Base-by-base conservation (phyloP, 1,139 yeast species). In the Kodamaea anthophila region DNA sequence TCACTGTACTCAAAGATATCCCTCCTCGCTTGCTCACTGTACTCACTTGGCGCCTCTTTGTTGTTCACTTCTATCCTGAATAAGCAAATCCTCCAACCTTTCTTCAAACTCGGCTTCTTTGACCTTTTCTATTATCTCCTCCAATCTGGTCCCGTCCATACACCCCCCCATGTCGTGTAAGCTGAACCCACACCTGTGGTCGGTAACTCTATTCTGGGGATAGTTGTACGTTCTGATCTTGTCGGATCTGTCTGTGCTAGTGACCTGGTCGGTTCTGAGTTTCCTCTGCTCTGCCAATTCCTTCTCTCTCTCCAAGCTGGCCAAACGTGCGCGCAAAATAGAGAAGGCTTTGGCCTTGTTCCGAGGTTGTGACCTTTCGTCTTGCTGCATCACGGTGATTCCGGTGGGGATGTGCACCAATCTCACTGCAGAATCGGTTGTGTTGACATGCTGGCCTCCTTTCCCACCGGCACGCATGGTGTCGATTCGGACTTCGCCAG, bases 391-490 rank as follows among this genome's bases (percentile, higher is more conserved):
- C 3, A 91, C 96, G 9, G 77, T 79, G 25, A 86, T 77, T 3
- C 97, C 96, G 0, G 96, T 79, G 2, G 98, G 97, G 12, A 82
- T 65, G 57, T 91, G 99, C 0, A 93, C 87, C 21, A 93, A 60
- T 44, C 98, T 69, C 12, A 91, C 97, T 0, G 98, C 99, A 1
- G 96, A 86, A 52, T 91, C 98, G 0, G 98, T 91, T 12, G 96
- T 91, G 51, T 93, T 91, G 28, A 91, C 99, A 51, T 93, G 98
- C 58, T 91, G 99, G 0, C 99, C 99, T 33, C 99, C 99, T 41
- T 94, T 83, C 3, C 98, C 99, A 32, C 96, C 78, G 1, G 98
- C 86, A 46, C 98, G 67, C 96, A 88, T 93, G 9, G 93, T 86
- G 53, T 93, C 98, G 4, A 91, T 75, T 38, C 96, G 69, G 10